Evolutionary conservation across 805 yeast species (phyloP), one percentile per base, ranked within the genome.

Genomic region (Candida ovalis): DNA sequence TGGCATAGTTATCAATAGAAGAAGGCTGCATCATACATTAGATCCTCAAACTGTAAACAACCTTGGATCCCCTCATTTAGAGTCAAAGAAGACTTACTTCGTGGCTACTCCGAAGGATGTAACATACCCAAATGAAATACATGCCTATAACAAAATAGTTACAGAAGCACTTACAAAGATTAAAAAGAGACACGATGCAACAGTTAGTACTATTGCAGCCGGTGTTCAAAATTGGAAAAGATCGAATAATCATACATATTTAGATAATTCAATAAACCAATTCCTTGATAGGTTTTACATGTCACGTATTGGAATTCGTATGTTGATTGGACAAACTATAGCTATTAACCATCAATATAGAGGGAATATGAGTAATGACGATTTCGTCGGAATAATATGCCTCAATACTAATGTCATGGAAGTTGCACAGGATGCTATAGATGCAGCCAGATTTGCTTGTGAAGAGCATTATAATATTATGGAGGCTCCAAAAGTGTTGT

Each of bases 311-410:
- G 97, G 97, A 2, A 90, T 90, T 51, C 77, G 97, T 54, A 90
- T 90, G 95, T 76, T 89, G 37, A 87, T 89, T 60, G 97, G 96
- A n/a, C 97, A 89, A 69, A 96, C 89, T 59, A 84, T 89, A 54
- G 92, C 96, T 1, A 75, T 89, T 44, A 61, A 63, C 38, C 59
- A 59, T 37, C 67, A 62, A 39, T 54, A 61, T 22, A 52, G 50
- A 24, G 59, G 60, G 18, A 60, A 58, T 46, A 82, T 68, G 77
- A 78, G 73, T 18, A 63, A 65, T 43, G 76, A 74, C 32, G 83
- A 88, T 62, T 90, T 86, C 65, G 96, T 89, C 35, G 96, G 97
- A 2, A 88, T 90, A 49, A 88, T 89, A 40, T 88, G 95, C 63
- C 82, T 94, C 17, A 80, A 84, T 58, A 88, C 96, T 35, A 88